A percentile compares a stretch with the other conserved stretches of the same genome.
Conservation (phyloP, 495 filamentous ascomycete species). For the Daldinia decipiens region DNA sequence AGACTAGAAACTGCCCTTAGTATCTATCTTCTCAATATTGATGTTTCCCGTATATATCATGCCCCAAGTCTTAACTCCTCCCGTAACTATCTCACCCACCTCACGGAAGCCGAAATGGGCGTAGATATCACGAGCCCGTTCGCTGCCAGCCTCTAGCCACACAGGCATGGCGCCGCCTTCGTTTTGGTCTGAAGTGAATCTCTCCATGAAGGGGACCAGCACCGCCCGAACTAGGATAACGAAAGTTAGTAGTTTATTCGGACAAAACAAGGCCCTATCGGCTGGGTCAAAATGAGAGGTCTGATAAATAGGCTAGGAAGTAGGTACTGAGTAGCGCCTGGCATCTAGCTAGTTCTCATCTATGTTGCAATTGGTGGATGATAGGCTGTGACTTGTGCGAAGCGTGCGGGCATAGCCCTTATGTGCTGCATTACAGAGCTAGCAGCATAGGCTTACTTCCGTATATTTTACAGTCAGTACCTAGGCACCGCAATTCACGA, state of each 20-base stretch:
- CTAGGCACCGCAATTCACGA: too few species aligned
- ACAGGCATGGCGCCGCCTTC: slow-evolving; percentile 34
- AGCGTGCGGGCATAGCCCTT: background rate
- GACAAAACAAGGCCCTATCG: background rate
- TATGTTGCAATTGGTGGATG: background rate
- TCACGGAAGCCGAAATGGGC: slow-evolving; percentile 29
- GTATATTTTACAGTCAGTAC: background rate
- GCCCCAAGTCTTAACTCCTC: slow-evolving; percentile 30
- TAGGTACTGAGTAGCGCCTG: background rate
- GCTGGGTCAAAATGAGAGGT: background rate
- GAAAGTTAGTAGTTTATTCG: background rate
- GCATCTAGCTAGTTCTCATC: background rate
- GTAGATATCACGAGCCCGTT: slow-evolving; percentile 22
- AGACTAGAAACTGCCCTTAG: background rate
- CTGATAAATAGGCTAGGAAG: background rate
- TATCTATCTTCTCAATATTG: slow-evolving; percentile 2
- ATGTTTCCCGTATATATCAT: slow-evolving; percentile 38
- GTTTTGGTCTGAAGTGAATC: slow-evolving; percentile 23
- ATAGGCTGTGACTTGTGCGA: background rate
- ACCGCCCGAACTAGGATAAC: slow-evolving; percentile 20
- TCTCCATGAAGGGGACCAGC: slow-evolving; percentile 27
- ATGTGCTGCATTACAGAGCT: background rate
- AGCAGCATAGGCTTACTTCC: background rate
- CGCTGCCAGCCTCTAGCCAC: slow-evolving; percentile 31
- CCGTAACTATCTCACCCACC: slow-evolving; percentile 10